Conservation (phyloP, 768 basidiomycete species). For the Lentinula boryana region DNA sequence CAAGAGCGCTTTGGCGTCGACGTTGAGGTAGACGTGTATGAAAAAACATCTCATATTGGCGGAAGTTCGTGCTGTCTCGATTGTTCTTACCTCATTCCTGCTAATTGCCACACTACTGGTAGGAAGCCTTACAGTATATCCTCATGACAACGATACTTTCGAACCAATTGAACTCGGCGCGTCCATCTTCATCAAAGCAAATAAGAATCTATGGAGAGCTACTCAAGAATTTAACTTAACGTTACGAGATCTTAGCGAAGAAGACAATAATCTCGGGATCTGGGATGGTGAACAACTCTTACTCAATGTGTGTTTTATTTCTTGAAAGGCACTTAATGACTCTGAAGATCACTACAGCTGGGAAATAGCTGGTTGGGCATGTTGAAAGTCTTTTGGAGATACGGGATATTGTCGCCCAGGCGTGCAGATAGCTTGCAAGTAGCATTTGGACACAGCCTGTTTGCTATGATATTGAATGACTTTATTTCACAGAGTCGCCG, state of each 20-base stretch:
- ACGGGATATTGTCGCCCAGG: slow-evolving; percentile 58
- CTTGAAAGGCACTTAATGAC: background rate
- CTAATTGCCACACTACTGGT: background rate
- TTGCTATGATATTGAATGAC: background rate
- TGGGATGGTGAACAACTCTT: slow-evolving; percentile 82
- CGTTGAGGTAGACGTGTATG: slow-evolving; percentile 81
- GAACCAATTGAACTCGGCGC: slow-evolving; percentile 79
- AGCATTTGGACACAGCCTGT: too few species aligned
- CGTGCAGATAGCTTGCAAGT: slow-evolving; percentile 52
- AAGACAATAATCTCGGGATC: slow-evolving; percentile 54
- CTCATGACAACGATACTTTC: slow-evolving; percentile 54
- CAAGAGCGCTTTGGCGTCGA: slow-evolving; percentile 66
- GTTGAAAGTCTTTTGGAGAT: slow-evolving; percentile 71
- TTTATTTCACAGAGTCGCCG: slow-evolving; percentile 39
- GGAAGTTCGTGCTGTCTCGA: slow-evolving; percentile 57
- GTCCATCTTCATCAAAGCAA: slow-evolving; percentile 76
- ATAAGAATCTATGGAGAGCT: slow-evolving; percentile 69
- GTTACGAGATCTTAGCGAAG: slow-evolving; percentile 36
- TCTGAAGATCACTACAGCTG: slow-evolving; percentile 25
- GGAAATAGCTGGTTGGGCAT: slow-evolving; percentile 66
- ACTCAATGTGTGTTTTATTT: slow-evolving; percentile 42
- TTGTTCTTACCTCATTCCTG: slow-evolving; percentile 2
- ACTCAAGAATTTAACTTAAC: slow-evolving; percentile 75
- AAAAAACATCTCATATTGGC: slow-evolving; percentile 69
- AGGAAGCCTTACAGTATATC: slow-evolving; percentile 79